Evolutionary conservation across 257 asterid genomes (phyloP).

Genomic region (Solanum piurae): DNA sequence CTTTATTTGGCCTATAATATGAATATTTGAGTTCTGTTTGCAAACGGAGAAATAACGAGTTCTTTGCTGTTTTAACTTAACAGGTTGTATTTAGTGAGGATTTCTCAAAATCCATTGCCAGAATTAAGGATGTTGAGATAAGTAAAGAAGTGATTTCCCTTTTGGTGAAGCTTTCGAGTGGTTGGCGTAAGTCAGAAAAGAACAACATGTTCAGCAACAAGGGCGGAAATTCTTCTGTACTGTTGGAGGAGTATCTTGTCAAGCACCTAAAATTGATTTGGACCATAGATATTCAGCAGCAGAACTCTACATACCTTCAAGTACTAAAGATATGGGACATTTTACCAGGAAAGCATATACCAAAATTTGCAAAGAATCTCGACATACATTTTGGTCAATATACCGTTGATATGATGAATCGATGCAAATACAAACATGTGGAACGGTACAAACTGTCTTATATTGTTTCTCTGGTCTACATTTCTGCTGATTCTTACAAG

Average conservation of each 20-base stretch:
- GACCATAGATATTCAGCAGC: constrained; percentile 30
- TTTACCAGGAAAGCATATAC: constrained; percentile 12
- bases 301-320: constrained; percentile 17
- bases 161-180: constrained; percentile 37
- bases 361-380: not conserved
- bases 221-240: constrained; percentile 2
- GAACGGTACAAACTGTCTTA: not conserved
- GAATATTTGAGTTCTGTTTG: not conserved
- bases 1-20: not conserved
- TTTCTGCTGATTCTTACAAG: not conserved
- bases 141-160: constrained; percentile 20
- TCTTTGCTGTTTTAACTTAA: not conserved
- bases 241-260: constrained; percentile 29
- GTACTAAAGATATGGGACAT: constrained; percentile 38
- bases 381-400: not conserved
- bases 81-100: constrained; percentile 29
- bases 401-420: not conserved
- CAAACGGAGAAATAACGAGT: not conserved
- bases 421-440: constrained; percentile 9
- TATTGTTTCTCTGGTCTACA: no score
- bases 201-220: not conserved
- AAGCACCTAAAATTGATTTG: constrained; percentile 28
- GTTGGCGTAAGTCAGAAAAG: constrained; percentile 30
- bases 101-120: constrained; percentile 27
- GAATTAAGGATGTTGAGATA: constrained; percentile 4